phyloP scores from a whole-genome alignment of 2,329 filamentous ascomycete genomes.

The Fusarium poae region DNA sequence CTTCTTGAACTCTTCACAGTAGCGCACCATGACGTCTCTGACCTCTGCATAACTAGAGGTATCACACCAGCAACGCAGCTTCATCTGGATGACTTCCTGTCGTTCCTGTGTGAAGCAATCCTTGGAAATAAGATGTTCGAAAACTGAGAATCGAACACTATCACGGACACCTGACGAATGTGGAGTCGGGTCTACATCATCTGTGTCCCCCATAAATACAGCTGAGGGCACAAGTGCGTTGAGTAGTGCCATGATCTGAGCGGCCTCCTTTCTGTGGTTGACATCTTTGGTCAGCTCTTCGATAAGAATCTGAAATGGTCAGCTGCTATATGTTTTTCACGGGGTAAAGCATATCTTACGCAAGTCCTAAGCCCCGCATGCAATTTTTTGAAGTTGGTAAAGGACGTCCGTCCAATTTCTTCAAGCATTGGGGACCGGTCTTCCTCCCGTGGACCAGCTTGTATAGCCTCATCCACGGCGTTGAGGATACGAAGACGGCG shows the following conservation, averaged over 20 bases:
- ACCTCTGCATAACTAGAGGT: conserved; percentile 50
- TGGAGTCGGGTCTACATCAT: conserved; percentile 48
- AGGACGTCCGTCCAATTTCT: conserved; percentile 50
- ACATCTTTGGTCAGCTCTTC: conserved; percentile 35
- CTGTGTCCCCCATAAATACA: conserved; percentile 36
- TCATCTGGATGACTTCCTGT: conserved; percentile 48
- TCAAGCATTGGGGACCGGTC: conserved; percentile 44
- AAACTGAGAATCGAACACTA: conserved; percentile 54
- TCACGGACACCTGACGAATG: conserved; percentile 52
- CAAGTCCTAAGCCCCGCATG: conserved; percentile 53
- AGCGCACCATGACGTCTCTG: conserved; percentile 50
- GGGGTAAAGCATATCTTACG: conserved; percentile 44
- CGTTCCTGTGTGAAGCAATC: conserved; percentile 38
- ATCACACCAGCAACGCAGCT: conserved; percentile 53
- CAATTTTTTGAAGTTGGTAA: conserved; percentile 49
- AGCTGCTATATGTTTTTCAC: neutral
- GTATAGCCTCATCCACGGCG: conserved; percentile 39
- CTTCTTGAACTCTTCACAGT: conserved; percentile 54
- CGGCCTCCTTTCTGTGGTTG: conserved; percentile 21
- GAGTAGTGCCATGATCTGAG: conserved; percentile 52
- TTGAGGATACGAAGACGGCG: conserved; percentile 50
- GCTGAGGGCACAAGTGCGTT: conserved; percentile 54
- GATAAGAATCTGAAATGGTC: conserved; percentile 48
- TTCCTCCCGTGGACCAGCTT: conserved; percentile 19
- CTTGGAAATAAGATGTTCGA: conserved; percentile 52